Conservation (phyloP, 352 stramenopile genomes). For the Thalassiosira exigua region DNA sequence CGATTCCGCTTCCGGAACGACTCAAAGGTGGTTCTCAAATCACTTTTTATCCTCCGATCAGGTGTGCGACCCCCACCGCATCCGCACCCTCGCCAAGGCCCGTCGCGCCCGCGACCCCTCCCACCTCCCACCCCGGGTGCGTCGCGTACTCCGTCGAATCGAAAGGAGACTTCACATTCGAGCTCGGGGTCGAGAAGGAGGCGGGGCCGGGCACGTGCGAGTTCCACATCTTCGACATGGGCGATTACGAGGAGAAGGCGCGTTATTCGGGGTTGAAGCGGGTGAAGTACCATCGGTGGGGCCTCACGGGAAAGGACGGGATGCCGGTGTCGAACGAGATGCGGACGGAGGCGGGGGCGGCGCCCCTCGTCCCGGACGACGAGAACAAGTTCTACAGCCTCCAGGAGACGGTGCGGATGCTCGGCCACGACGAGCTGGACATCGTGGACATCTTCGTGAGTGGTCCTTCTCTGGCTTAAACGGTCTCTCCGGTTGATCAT, state of each 20-base stretch:
- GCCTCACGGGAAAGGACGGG: no score
- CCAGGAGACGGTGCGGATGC: conserved; percentile 52
- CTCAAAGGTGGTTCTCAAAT: no score
- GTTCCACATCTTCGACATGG: conserved; percentile 79
- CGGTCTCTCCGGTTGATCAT: no score
- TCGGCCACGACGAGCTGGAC: conserved; percentile 66
- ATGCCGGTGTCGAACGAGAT: conserved; percentile 34
- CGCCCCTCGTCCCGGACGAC: no score
- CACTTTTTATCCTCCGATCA: not conserved
- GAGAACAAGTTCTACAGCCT: conserved; percentile 52
- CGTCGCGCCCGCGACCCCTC: no score
- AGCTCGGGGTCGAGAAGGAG: conserved; percentile 62
- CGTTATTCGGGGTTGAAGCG: conserved; percentile 27
- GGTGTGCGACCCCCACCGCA: conserved; percentile 64
- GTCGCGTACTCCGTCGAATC: conserved; percentile 76
- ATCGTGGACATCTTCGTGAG: conserved; percentile 82
- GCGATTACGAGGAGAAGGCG: conserved; percentile 38
- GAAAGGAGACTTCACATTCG: conserved; percentile 70
- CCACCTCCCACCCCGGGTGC: conserved; percentile 59
- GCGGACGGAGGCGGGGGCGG: no score
- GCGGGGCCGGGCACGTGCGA: conserved; percentile 59
- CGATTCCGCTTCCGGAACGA: no score
- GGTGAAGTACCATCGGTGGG: conserved; percentile 62
- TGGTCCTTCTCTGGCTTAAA: no score
- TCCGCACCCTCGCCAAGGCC: conserved; percentile 25